These are phyloP conservation scores for Dinochytrium kinnereticum DNA, from an alignment of 371 early-diverging fungal species.

Conservation along the genomic window DNA sequence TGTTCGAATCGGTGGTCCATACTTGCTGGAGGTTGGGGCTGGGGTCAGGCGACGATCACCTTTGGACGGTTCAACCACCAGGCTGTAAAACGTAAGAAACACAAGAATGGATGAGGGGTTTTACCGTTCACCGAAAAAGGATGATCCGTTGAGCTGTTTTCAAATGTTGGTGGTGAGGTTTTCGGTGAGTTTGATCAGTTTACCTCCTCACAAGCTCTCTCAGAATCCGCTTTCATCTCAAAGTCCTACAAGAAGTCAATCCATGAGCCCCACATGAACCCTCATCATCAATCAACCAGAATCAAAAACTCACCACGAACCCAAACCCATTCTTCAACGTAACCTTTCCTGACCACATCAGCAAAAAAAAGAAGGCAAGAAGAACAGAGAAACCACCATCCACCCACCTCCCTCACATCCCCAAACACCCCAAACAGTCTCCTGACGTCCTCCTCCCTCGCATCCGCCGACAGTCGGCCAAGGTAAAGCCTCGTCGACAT, in stretches of 20 bases:
- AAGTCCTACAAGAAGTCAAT: not conserved
- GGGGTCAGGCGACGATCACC: not conserved
- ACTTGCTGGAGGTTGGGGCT: not conserved
- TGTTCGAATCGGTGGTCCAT: conserved; percentile 4
- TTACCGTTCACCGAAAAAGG: conserved; percentile 11
- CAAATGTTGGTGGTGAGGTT: not conserved
- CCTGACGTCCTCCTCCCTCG: conserved; percentile 10
- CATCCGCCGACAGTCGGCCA: conserved; percentile 9
- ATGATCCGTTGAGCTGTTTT: not conserved
- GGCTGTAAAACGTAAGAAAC: not conserved
- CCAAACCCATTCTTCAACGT: conserved; percentile 13
- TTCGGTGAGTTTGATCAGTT: not conserved
- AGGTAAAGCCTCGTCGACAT: not conserved
- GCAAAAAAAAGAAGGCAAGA: too few relatives aligned
- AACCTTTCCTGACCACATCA: too few relatives aligned
- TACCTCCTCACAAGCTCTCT: not conserved
- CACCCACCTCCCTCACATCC: not conserved
- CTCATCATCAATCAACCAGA: not conserved
- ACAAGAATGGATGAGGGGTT: too few relatives aligned
- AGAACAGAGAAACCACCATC: not conserved
- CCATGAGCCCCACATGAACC: not conserved
- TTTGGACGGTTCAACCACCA: not conserved
- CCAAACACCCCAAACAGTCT: conserved; percentile 2
- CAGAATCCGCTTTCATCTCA: not conserved
- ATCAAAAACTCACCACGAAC: not conserved